A percentile compares a stretch with the other conserved stretches of the same genome.
Evolutionary conservation across 495 filamentous ascomycete species (phyloP).

Genomic region (Trichoderma virens): DNA sequence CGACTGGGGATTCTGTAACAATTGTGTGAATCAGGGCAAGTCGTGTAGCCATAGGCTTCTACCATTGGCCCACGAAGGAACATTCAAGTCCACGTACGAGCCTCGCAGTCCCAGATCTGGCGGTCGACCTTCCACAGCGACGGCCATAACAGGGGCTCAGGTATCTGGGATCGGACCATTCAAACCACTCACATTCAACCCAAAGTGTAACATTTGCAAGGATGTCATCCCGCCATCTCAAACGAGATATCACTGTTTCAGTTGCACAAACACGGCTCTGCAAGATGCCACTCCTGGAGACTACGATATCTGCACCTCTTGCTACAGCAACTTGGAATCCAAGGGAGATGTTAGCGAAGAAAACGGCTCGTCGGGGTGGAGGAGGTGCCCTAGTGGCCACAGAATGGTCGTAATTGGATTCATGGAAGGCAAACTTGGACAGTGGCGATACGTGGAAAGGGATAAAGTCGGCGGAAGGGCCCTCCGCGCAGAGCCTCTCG

Average conservation of each 20-base stretch:
- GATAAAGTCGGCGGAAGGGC: slow-evolving; percentile 66
- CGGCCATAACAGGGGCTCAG: slow-evolving; percentile 30
- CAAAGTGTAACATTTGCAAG: slow-evolving; percentile 67
- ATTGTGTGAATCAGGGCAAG: slow-evolving; percentile 67
- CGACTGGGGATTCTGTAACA: slow-evolving; percentile 85
- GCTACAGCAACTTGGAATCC: slow-evolving; percentile 59
- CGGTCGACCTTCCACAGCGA: slow-evolving; percentile 20
- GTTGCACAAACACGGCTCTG: slow-evolving; percentile 27
- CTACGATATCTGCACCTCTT: slow-evolving; percentile 73
- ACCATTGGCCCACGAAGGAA: slow-evolving; percentile 44
- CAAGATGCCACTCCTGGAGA: slow-evolving; percentile 58
- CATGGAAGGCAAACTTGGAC: slow-evolving; percentile 50
- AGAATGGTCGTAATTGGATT: slow-evolving; percentile 78
- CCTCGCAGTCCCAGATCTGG: slow-evolving; percentile 7
- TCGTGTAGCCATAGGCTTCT: slow-evolving; percentile 73
- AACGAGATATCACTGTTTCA: slow-evolving; percentile 65
- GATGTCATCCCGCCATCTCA: slow-evolving; percentile 59
- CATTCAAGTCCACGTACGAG: not conserved
- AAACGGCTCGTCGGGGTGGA: slow-evolving; percentile 73
- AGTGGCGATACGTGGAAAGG: slow-evolving; percentile 47
- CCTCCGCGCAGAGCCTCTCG: slow-evolving; percentile 47
- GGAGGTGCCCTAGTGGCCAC: slow-evolving; percentile 70
- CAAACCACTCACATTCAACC: slow-evolving; percentile 56
- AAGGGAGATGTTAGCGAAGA: slow-evolving; percentile 56
- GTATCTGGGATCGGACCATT: slow-evolving; percentile 26